phyloP scores from a whole-genome alignment of 495 filamentous ascomycete genomes.

The Neurospora sp. region DNA sequence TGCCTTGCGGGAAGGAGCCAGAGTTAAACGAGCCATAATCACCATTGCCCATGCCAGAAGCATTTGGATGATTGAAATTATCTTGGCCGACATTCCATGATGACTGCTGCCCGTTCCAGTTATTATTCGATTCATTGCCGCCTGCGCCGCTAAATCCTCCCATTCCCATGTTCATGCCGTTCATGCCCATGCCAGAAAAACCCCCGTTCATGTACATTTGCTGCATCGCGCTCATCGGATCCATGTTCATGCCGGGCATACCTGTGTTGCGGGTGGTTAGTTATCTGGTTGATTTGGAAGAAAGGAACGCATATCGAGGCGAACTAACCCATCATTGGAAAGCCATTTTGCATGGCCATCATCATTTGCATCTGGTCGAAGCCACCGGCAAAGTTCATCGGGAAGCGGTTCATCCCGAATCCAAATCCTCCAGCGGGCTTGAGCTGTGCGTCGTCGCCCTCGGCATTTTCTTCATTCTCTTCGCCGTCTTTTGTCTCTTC shows the following conservation, averaged over 20 bases:
- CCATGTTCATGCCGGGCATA: slow-evolving; percentile 76
- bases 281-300: slow-evolving; percentile 10
- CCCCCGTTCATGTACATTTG: slow-evolving; percentile 80
- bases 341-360: slow-evolving; percentile 64
- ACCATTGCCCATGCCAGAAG: slow-evolving; percentile 62
- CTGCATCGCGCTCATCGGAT: slow-evolving; percentile 64
- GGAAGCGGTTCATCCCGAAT: slow-evolving; percentile 44
- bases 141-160: slow-evolving; percentile 45
- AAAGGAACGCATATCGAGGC: background rate
- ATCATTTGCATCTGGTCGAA: slow-evolving; percentile 67
- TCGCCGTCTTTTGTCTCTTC: slow-evolving; percentile 7
- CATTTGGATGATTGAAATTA: slow-evolving; percentile 64
- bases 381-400: slow-evolving; percentile 56
- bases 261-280: slow-evolving; percentile 31
- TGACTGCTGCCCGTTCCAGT: slow-evolving; percentile 54
- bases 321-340: slow-evolving; percentile 80
- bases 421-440: slow-evolving; percentile 29
- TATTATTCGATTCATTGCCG: slow-evolving; percentile 47
- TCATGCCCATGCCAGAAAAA: slow-evolving; percentile 80
- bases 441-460: slow-evolving; percentile 22
- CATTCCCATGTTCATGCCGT: slow-evolving; percentile 84
- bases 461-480: slow-evolving; percentile 16
- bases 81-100: slow-evolving; percentile 67
- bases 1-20: slow-evolving; percentile 51
- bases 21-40: slow-evolving; percentile 73